Conservation (phyloP, 139 green algal species). For the Pleodorina starrii region DNA sequence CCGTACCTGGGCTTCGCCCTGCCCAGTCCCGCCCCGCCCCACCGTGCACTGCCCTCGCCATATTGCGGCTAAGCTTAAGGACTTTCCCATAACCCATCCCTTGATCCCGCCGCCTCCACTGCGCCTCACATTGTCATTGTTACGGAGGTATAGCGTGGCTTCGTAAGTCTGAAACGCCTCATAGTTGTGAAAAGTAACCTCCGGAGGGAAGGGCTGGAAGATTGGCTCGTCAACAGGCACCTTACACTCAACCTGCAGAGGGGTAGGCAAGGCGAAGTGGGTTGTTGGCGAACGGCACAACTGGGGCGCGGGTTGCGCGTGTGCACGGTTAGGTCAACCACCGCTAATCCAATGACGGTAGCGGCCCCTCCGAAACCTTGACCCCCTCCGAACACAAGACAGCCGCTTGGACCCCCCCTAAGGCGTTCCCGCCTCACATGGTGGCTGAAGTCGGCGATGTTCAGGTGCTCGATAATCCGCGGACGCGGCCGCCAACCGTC, state of each 20-base stretch:
- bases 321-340: not conserved
- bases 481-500: constrained; percentile 74
- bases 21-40: too few species aligned
- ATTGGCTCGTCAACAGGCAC: constrained; percentile 82
- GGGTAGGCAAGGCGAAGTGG: too few species aligned
- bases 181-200: constrained; percentile 78
- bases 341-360: too few species aligned
- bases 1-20: too few species aligned
- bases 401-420: too few species aligned
- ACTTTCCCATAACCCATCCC: not conserved
- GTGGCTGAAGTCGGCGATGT: constrained; percentile 79
- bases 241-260: constrained; percentile 66
- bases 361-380: too few species aligned
- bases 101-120: not conserved
- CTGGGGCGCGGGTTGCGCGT: not conserved
- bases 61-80: too few species aligned
- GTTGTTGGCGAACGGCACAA: not conserved
- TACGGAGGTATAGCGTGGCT: constrained; percentile 76
- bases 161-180: constrained; percentile 77
- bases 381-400: too few species aligned
- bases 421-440: constrained; percentile 44
- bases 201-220: constrained; percentile 85
- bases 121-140: constrained; percentile 77
- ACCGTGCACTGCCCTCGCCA: too few species aligned
- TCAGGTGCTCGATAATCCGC: constrained; percentile 81